Base-by-base conservation (phyloP, 371 early-diverging fungal genomes). In the Circinella minor region DNA sequence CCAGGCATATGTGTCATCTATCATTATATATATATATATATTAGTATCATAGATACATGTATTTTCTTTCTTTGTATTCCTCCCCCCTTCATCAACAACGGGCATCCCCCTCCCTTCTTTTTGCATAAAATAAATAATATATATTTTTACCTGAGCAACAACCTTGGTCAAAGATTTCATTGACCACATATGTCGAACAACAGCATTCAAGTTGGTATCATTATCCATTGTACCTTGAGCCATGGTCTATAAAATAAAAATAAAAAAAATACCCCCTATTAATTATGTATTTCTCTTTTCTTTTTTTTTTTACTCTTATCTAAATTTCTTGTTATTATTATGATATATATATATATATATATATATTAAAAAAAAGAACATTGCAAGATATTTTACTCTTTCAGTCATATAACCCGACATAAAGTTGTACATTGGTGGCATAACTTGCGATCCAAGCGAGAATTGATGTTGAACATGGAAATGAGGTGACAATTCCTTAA, bases 381-480 rank as follows among this genome's bases (percentile, higher is more conserved):
- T 27, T 27, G 27, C 27, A 27, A 27, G 27, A 27, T 27, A 27
- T 0, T 71, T 68, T 77, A 84, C 85, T 70, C 74, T 77, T 65
- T 85, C 85, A 13, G 85, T 85, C 71, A 89, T 89, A 74, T 90
- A 95, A 46, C 91, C 90, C 18, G 92, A 88, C 68, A 89, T 90
- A 75, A 98, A 97, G 85, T 94, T 94, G 83, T 97, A 98, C 79
- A 85, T 84, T 18, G 96, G 91, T 46, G 98, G 98, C 69, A 86
- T 83, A 38, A 88, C 88, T 55, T 92, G 86, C 62, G 95, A 90
- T 5, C 96, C 98, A 79, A 97, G 91, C 49, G 91, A 86, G 81
- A 98, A 92, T 55, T 93, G 90, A 86, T 99, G 98, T 66, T 92
- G 89, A 60, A 96, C 94, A 75, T 97, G 97, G 86, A 99, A 96